A percentile compares a stretch with the other conserved stretches of the same genome.
These are phyloP conservation scores for Aschersonia sp. DNA, from an alignment of 2,329 filamentous ascomycete species.

Conservation along the genomic window DNA sequence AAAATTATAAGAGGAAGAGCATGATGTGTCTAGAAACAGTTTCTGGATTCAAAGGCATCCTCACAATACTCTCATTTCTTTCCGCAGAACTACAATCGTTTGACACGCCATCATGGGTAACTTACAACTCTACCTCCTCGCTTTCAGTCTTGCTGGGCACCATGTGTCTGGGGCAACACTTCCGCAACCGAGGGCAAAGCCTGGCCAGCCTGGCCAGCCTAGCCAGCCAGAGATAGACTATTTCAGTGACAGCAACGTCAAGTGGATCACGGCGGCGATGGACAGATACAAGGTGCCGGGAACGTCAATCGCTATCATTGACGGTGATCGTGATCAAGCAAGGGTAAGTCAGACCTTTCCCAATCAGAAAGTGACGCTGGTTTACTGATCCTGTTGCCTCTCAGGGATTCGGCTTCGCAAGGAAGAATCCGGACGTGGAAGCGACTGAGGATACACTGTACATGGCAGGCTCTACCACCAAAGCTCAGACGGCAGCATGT, in stretches of 20 bases:
- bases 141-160: no score
- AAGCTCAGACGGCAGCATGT: slow-evolving; percentile 36
- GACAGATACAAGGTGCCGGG: slow-evolving; percentile 14
- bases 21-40: no score
- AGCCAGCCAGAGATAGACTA: no score
- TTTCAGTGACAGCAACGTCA: not conserved
- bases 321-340: slow-evolving; percentile 11
- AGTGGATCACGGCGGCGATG: slow-evolving; percentile 1
- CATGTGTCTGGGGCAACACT: no score
- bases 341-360: slow-evolving; percentile 6
- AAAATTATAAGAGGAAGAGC: no score
- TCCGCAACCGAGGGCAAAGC: no score
- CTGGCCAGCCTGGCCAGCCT: no score
- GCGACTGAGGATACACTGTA: slow-evolving; percentile 34
- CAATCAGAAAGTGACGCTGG: not conserved
- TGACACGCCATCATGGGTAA: no score
- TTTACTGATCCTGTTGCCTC: not conserved
- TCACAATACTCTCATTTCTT: no score
- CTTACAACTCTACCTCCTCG: no score
- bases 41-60: no score
- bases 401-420: slow-evolving; percentile 16
- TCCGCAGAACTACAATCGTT: no score
- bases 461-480: slow-evolving; percentile 40
- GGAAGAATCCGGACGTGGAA: slow-evolving; percentile 19
- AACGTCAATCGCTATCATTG: slow-evolving; percentile 13